Evolutionary conservation across 495 filamentous ascomycete genomes (phyloP), one percentile per base, ranked within the genome.

Genomic region (Neurospora tetraspora): DNA sequence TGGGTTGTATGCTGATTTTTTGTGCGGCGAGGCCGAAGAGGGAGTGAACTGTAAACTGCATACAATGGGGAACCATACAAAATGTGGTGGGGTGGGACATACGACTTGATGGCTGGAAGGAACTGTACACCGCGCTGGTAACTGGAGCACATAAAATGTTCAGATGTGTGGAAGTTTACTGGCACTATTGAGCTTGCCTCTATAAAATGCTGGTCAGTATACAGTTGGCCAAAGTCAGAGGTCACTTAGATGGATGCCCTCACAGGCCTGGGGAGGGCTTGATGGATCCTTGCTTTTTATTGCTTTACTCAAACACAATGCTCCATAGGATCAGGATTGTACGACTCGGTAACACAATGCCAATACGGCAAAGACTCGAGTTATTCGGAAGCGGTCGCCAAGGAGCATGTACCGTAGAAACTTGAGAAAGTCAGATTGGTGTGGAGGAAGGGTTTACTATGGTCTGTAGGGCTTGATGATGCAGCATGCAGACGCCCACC

Each of bases 1-100:
- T 79, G 43, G 79, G 79, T 18, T 65, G 53, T 34, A 65, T 65
- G 53, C 14, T 65, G 53, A 14, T 65, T 65, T 65, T 65, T 4
- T 34, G 16, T 65, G 27, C 53, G 53, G 27, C 23, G 1, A 36
- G 53, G 31, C 53, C 53, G 14, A 65, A 65, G 53, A 65, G 53
- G 45, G 47, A 59, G 47, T 59, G 47, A 59, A 14, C 16, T 43
- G 16, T 43, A 16, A 43, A 7, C 18, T 45, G 43, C 42, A 45
- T 45, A 9, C 40, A 43, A 9, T n/a, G 18, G 18, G 42, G 18
- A 20, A 43, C 40, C 16, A 18, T 2, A 18, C 8, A 43, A 18
- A 18, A 42, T 40, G 14, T 40, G 5, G 14, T n/a, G 16, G 40
- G 6, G 40, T 43, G 40, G 39, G 39, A 42, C 40, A 43, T 47